phyloP scores from a whole-genome alignment of 176 grass and related monocot species.

The Aechmea fasciata region DNA sequence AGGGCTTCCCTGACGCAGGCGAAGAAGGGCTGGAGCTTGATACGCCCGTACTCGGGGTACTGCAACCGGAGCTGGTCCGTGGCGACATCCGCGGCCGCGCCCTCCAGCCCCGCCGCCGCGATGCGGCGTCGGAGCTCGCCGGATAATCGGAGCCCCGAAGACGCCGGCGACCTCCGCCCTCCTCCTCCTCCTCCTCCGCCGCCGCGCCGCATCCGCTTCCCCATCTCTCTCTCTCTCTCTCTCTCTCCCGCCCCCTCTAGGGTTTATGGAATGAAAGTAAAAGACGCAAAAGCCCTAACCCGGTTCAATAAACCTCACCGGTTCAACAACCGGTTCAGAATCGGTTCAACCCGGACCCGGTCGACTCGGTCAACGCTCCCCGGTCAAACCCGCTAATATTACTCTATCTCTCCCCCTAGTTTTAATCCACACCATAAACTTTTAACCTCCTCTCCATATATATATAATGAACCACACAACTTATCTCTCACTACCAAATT shows the following conservation, averaged over 20 bases:
- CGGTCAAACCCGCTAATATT: background rate
- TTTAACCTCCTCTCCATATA: background rate
- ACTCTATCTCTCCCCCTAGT: background rate
- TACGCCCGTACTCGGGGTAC: conserved; percentile 33
- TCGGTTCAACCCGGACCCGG: background rate
- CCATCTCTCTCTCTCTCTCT: conserved; percentile 22
- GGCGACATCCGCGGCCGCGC: conserved; percentile 34
- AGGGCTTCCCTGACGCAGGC: conserved; percentile 22
- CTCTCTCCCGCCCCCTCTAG: background rate
- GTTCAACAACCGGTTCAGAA: background rate
- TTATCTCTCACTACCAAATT: background rate
- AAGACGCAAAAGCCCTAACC: background rate
- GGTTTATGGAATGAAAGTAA: background rate
- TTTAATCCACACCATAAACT: background rate
- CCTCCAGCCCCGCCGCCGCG: conserved; percentile 18
- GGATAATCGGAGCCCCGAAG: conserved; percentile 8
- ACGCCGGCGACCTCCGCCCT: conserved; percentile 12
- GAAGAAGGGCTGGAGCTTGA: conserved; percentile 44
- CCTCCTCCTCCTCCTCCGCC: conserved; percentile 20
- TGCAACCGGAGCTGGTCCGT: conserved; percentile 42
- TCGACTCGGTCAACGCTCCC: background rate
- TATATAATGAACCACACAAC: background rate
- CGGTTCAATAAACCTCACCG: background rate
- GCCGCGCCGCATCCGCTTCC: conserved; percentile 42
- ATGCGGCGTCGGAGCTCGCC: conserved; percentile 36